phyloP scores from a whole-genome alignment of 2,329 filamentous ascomycete species.

The Botrytis byssoidea region DNA sequence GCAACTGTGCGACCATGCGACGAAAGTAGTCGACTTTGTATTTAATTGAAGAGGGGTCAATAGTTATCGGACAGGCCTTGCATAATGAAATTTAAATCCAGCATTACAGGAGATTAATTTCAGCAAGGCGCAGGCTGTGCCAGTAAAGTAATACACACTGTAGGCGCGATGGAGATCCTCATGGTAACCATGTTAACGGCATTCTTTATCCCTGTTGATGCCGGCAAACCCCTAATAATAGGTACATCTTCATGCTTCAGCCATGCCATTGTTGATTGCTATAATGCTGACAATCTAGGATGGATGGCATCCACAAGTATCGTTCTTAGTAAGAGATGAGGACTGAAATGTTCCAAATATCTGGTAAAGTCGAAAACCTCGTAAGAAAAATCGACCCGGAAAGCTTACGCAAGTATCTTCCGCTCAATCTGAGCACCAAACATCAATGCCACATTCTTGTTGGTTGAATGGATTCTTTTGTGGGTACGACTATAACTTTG shows the following conservation, averaged over 20 bases:
- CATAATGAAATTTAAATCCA: neutral
- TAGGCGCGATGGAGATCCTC: constrained; percentile 17
- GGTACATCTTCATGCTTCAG: constrained; percentile 1
- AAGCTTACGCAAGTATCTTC: constrained; percentile 5
- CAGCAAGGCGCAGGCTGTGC: constrained; percentile 12
- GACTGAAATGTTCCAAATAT: neutral
- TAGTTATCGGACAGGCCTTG: neutral
- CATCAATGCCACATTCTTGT: constrained; percentile 2
- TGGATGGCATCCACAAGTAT: neutral
- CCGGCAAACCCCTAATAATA: constrained; percentile 16
- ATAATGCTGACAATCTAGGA: neutral
- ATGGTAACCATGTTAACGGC: constrained; percentile 20
- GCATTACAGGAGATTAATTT: constrained; percentile 14
- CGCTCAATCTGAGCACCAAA: constrained; percentile 3
- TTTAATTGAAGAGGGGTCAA: constrained; percentile 13
- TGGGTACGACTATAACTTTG: neutral
- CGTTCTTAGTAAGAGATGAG: neutral
- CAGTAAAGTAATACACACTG: constrained; percentile 3
- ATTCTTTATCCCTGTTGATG: constrained; percentile 17
- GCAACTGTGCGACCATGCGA: neutral
- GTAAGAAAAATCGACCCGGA: neutral
- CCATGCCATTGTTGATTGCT: constrained; percentile 1
- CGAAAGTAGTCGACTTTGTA: neutral
- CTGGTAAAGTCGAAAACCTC: neutral
- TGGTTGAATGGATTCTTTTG: constrained; percentile 3